A percentile compares a stretch with the other conserved stretches of the same genome.
Conservation (phyloP, 2,329 filamentous ascomycete genomes). For the Dryadomyces quercivorus region DNA sequence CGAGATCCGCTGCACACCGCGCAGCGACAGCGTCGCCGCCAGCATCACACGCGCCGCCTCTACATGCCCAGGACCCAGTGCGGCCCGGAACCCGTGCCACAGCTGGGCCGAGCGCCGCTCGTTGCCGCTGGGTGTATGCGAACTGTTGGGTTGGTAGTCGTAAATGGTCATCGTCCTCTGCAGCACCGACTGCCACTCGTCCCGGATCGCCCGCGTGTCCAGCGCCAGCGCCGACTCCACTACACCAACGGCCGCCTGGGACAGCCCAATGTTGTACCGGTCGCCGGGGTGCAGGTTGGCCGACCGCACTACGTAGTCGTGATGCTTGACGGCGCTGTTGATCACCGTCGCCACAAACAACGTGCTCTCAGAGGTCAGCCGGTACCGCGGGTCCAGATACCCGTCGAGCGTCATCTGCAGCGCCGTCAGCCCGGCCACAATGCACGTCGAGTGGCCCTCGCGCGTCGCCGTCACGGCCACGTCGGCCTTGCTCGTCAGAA, state of each 20-base stretch:
- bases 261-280: constrained; percentile 37
- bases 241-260: constrained; percentile 46
- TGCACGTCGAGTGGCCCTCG: constrained; percentile 48
- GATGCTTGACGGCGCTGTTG: constrained; percentile 52
- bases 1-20: constrained; percentile 63
- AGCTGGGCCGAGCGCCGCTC: constrained; percentile 61
- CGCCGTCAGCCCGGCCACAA: constrained; percentile 50
- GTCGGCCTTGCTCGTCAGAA: constrained; percentile 34
- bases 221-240: constrained; percentile 55
- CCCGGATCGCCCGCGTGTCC: constrained; percentile 57
- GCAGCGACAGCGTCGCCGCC: constrained; percentile 55
- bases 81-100: constrained; percentile 64
- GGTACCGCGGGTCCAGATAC: constrained; percentile 33
- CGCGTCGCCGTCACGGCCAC: constrained; percentile 40
- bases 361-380: constrained; percentile 23
- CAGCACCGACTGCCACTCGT: constrained; percentile 56
- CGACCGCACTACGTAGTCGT: constrained; percentile 44
- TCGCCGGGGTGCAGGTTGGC: constrained; percentile 32
- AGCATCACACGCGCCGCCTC: constrained; percentile 65
- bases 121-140: constrained; percentile 44
- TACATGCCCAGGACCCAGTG: constrained; percentile 54
- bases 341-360: constrained; percentile 54
- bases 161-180: constrained; percentile 33
- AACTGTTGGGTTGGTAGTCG: constrained; percentile 46
- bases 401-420: constrained; percentile 44